Evolutionary conservation across 208 protist genomes (phyloP).

Genomic region (Spongospora subterranea): DNA sequence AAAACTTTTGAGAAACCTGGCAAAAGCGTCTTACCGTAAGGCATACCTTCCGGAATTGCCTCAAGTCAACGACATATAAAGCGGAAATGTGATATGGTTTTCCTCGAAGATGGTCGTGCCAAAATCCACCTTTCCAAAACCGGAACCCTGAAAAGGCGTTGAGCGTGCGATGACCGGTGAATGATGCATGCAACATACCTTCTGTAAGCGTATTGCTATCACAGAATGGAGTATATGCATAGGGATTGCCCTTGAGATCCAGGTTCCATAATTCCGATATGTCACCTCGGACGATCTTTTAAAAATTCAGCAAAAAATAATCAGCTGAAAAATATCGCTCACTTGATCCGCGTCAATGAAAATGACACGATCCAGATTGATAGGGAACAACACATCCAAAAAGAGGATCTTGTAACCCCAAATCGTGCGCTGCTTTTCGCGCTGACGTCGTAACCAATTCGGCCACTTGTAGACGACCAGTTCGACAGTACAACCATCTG

Average conservation of each 20-base stretch:
- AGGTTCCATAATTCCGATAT: conserved; percentile 93
- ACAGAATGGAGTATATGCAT: conserved; percentile 97
- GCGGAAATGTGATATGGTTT: conserved; percentile 75
- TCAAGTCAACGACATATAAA: conserved; percentile 75
- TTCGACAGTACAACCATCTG: conserved; percentile 70
- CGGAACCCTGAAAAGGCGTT: conserved; percentile 75
- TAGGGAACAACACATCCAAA: conserved; percentile 98
- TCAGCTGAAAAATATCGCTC: background rate
- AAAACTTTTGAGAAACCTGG: background rate
- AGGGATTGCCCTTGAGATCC: conserved; percentile 88
- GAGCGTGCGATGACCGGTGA: background rate
- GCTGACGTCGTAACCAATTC: conserved; percentile 90
- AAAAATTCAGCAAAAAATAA: conserved; percentile 15
- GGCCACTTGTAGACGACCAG: conserved; percentile 98
- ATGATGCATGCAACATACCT: conserved; percentile 52
- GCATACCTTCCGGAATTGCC: conserved; percentile 63
- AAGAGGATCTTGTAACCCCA: conserved; percentile 99
- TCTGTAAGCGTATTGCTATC: conserved; percentile 85
- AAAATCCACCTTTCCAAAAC: conserved; percentile 64
- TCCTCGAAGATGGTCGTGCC: conserved; percentile 64
- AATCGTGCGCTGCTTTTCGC: conserved; percentile 96
- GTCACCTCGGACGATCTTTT: conserved; percentile 79
- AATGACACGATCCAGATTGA: conserved; percentile 93
- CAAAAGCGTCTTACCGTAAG: background rate
- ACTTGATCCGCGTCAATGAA: conserved; percentile 99